Evolutionary conservation across 768 basidiomycete genomes (phyloP).

Genomic region (Tricholoma hemisulphureum): DNA sequence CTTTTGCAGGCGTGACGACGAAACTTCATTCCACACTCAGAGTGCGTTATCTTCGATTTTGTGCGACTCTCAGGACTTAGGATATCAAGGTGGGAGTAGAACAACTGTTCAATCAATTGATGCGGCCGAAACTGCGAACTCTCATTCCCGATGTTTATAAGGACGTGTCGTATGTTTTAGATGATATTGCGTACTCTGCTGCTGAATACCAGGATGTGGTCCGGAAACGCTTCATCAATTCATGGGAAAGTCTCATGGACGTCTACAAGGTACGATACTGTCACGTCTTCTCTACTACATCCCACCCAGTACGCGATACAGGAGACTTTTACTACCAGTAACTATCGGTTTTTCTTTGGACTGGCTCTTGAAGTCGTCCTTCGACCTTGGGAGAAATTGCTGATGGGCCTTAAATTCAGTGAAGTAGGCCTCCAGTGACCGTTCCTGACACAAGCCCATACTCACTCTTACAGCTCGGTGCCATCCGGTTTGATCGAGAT

Average conservation of each 20-base stretch:
- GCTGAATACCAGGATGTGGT: slow-evolving; percentile 87
- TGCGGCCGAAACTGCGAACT: slow-evolving; percentile 82
- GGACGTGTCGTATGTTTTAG: slow-evolving; percentile 83
- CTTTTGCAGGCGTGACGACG: slow-evolving; percentile 51
- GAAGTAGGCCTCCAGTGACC: slow-evolving; percentile 54
- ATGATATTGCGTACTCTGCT: slow-evolving; percentile 81
- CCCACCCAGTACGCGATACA: slow-evolving; percentile 28
- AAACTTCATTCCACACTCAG: slow-evolving; percentile 74
- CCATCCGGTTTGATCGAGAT: slow-evolving; percentile 93
- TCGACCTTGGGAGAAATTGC: slow-evolving; percentile 93
- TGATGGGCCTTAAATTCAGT: slow-evolving; percentile 77
- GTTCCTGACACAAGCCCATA: neutral
- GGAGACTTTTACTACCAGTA: slow-evolving; percentile 85
- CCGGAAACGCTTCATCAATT: slow-evolving; percentile 84
- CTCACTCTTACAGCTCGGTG: slow-evolving; percentile 67
- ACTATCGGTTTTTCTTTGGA: slow-evolving; percentile 84
- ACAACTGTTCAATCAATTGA: slow-evolving; percentile 92
- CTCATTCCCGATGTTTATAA: slow-evolving; percentile 87
- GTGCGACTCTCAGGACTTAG: neutral
- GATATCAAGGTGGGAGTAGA: slow-evolving; percentile 74
- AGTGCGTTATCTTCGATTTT: slow-evolving; percentile 39
- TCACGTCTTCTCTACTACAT: neutral
- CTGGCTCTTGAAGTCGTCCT: slow-evolving; percentile 84
- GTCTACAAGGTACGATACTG: slow-evolving; percentile 71
- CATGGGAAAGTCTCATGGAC: slow-evolving; percentile 84